Evolutionary conservation across 805 yeast species (phyloP).

Genomic region (Teunomyces tritomae): DNA sequence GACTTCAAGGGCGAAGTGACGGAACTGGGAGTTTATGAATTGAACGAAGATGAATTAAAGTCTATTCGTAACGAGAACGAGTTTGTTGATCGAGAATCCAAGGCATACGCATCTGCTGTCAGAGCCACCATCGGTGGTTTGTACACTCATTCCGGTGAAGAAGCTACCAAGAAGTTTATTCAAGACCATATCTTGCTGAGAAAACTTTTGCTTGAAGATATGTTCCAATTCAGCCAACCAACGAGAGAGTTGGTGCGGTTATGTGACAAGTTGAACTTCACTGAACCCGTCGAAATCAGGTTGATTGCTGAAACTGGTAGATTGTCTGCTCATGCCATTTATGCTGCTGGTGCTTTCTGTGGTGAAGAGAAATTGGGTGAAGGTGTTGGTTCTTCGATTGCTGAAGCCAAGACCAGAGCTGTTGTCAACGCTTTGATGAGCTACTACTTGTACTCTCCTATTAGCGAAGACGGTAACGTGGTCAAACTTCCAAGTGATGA

Average conservation of each 20-base stretch:
- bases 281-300: slow-evolving; percentile 69
- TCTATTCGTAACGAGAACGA: slow-evolving; percentile 13
- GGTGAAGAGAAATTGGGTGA: slow-evolving; percentile 86
- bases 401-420: slow-evolving; percentile 90
- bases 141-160: slow-evolving; percentile 69
- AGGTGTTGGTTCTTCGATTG: slow-evolving; percentile 86
- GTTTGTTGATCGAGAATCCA: slow-evolving; percentile 35
- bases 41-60: slow-evolving; percentile 24
- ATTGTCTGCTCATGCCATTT: slow-evolving; percentile 76
- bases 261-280: slow-evolving; percentile 71
- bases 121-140: slow-evolving; percentile 82
- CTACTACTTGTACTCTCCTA: slow-evolving; percentile 89
- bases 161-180: slow-evolving; percentile 65
- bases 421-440: slow-evolving; percentile 86
- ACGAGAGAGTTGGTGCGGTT: slow-evolving; percentile 77
- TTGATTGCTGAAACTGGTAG: slow-evolving; percentile 94
- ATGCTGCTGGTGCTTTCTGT: slow-evolving; percentile 85
- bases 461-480: slow-evolving; percentile 40
- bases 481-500: slow-evolving; percentile 62
- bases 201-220: slow-evolving; percentile 65
- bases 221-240: slow-evolving; percentile 83
- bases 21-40: slow-evolving; percentile 52
- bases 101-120: slow-evolving; percentile 66
- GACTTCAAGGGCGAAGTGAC: slow-evolving; percentile 24
- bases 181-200: slow-evolving; percentile 76